A percentile compares a stretch with the other conserved stretches of the same genome.
Conservation (phyloP, 2,329 filamentous ascomycete genomes). For the Colletotrichum horii region DNA sequence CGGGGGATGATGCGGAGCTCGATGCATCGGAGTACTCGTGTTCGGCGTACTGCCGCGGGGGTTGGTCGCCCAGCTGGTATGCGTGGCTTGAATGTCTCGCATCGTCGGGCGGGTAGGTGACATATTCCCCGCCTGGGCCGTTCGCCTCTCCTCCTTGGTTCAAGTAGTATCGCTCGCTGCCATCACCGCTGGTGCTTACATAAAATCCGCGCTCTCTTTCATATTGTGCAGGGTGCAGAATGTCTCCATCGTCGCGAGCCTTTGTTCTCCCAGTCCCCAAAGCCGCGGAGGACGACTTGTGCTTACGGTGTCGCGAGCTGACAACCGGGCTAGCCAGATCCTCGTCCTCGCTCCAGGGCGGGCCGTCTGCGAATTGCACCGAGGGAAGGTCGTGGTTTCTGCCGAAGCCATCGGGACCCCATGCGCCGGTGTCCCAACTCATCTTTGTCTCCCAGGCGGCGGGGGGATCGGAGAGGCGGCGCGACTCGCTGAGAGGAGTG, state of each 20-base stretch:
- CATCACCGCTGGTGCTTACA: constrained; percentile 70
- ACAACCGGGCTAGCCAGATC: constrained; percentile 92
- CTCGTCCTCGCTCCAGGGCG: constrained; percentile 94
- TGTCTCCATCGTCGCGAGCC: constrained; percentile 36
- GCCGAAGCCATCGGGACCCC: constrained; percentile 58
- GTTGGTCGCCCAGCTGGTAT: constrained; percentile 51
- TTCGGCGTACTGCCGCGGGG: constrained; percentile 49
- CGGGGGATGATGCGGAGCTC: constrained; percentile 64
- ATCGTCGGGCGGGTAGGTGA: constrained; percentile 76
- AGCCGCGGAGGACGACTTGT: constrained; percentile 71
- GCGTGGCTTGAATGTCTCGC: constrained; percentile 59
- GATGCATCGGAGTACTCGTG: constrained; percentile 65
- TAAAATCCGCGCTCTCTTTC: constrained; percentile 71
- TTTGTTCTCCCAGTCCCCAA: constrained; percentile 52
- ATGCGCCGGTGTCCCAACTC: constrained; percentile 57
- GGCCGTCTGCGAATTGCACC: constrained; percentile 85
- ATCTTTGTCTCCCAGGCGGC: constrained; percentile 75
- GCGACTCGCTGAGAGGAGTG: constrained; percentile 82
- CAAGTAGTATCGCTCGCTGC: constrained; percentile 77
- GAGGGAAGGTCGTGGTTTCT: constrained; percentile 73
- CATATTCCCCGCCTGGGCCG: constrained; percentile 79
- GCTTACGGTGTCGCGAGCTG: constrained; percentile 83
- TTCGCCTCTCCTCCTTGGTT: constrained; percentile 73
- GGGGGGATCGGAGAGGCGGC: constrained; percentile 84
- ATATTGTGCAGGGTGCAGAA: constrained; percentile 55